Evolutionary conservation across 2,329 filamentous ascomycete species (phyloP).

Genomic region (Boeremia lycopersici): DNA sequence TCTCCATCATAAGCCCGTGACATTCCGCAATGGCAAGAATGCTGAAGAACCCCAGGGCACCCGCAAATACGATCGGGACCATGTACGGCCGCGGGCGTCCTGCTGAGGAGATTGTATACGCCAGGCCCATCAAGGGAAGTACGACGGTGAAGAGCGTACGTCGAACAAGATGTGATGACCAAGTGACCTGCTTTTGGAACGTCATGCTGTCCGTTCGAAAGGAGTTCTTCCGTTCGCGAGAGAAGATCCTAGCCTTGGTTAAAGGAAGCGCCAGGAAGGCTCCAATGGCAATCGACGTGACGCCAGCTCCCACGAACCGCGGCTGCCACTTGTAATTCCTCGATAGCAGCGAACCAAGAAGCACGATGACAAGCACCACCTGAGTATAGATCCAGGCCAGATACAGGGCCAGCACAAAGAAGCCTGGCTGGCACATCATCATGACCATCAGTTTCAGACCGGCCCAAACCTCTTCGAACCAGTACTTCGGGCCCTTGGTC

Average conservation of each 20-base stretch:
- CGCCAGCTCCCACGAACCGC: conserved; percentile 69
- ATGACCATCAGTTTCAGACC: conserved; percentile 69
- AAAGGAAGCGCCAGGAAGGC: conserved; percentile 74
- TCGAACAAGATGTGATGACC: conserved; percentile 75
- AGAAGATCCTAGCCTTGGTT: conserved; percentile 73
- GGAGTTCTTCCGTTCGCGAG: conserved; percentile 64
- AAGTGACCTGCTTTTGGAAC: conserved; percentile 66
- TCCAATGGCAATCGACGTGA: conserved; percentile 70
- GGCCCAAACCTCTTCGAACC: conserved; percentile 77
- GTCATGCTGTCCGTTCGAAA: conserved; percentile 71
- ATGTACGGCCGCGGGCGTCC: conserved; percentile 64
- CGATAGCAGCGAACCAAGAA: conserved; percentile 73
- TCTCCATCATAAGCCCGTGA: conserved; percentile 78
- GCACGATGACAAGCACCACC: conserved; percentile 72
- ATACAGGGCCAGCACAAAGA: conserved; percentile 74
- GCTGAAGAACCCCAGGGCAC: conserved; percentile 71
- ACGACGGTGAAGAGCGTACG: conserved; percentile 69
- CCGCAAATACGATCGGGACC: conserved; percentile 70
- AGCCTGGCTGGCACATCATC: conserved; percentile 77
- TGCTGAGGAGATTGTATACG: conserved; percentile 70
- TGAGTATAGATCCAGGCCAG: conserved; percentile 80
- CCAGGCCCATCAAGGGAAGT: conserved; percentile 69
- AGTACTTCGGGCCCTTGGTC: conserved; percentile 74
- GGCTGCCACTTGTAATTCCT: conserved; percentile 69
- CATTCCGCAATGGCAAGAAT: conserved; percentile 78